phyloP scores from a whole-genome alignment of 768 basidiomycete species.

The Artomyces pyxidatus region DNA sequence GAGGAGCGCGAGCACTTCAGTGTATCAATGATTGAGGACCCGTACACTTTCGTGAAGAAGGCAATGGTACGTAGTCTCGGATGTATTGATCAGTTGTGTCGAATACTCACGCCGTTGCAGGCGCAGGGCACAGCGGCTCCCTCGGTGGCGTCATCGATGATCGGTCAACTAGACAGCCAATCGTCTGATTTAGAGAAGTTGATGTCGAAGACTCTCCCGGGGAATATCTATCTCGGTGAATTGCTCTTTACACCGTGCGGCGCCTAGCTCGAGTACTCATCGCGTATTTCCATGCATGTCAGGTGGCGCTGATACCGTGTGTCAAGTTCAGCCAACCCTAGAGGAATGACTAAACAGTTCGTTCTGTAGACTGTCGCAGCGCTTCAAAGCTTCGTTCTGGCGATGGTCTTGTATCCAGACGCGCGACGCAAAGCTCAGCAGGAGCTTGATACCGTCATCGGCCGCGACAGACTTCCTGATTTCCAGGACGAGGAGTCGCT shows the following conservation, averaged over 20 bases:
- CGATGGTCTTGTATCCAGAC: slow-evolving; percentile 22
- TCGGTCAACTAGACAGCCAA: neutral
- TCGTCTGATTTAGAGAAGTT: neutral
- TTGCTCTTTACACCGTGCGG: too few species aligned
- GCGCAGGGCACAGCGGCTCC: neutral
- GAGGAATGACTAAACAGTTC: neutral
- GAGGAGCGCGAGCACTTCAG: slow-evolving; percentile 15
- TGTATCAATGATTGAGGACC: slow-evolving; percentile 18
- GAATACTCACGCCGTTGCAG: too few species aligned
- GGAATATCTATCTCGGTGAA: neutral
- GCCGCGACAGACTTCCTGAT: slow-evolving; percentile 19
- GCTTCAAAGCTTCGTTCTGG: slow-evolving; percentile 21
- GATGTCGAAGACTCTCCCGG: neutral
- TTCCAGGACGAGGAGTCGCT: slow-evolving; percentile 18
- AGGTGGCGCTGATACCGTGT: neutral
- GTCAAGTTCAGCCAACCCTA: neutral
- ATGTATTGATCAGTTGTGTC: too few species aligned
- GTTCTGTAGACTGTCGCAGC: slow-evolving; percentile 17
- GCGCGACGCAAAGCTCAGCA: slow-evolving; percentile 21
- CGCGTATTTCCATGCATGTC: neutral
- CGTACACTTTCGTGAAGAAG: slow-evolving; percentile 15
- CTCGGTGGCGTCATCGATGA: neutral
- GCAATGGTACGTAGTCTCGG: slow-evolving; percentile 14
- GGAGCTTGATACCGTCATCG: slow-evolving; percentile 23
- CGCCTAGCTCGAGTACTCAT: neutral